Percentiles rank a stretch among this genome's conserved stretches.
phyloP scores from a whole-genome alignment of 306 rosid species.

The Rosa chinensis region DNA sequence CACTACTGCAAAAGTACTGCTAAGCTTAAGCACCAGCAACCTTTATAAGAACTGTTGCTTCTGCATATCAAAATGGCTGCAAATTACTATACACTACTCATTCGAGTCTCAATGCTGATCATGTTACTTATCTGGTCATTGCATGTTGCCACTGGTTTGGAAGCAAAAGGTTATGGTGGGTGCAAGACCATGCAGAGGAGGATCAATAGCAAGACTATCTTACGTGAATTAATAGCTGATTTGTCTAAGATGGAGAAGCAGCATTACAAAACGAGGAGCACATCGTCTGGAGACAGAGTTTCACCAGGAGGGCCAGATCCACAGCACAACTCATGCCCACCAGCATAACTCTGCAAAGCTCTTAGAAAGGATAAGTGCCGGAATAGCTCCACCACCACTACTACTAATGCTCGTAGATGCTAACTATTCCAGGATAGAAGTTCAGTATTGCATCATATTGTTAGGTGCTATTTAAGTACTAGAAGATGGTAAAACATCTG shows the following conservation, averaged over 20 bases:
- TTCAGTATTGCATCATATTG: not conserved
- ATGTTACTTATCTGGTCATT: conserved; percentile 18
- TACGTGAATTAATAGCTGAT: conserved; percentile 10
- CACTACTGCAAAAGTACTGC: not conserved
- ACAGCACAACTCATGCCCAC: not conserved
- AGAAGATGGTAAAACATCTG: not conserved
- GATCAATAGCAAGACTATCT: not conserved
- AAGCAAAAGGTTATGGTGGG: not conserved
- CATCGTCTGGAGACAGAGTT: not conserved
- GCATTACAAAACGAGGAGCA: not conserved
- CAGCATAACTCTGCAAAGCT: not conserved
- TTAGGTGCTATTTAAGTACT: not conserved
- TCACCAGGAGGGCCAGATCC: conserved; percentile 17
- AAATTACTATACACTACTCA: not conserved
- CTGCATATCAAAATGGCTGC: conserved; percentile 9
- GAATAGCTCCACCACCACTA: not conserved
- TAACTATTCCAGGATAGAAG: not conserved
- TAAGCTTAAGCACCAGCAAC: not conserved
- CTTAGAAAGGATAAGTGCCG: not conserved
- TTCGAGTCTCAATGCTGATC: conserved; percentile 14
- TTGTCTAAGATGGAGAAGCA: not conserved
- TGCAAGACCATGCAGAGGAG: conserved; percentile 17
- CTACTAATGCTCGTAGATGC: not conserved
- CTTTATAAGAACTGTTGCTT: not conserved
- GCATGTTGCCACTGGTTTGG: conserved; percentile 5